phyloP scores from a whole-genome alignment of 768 basidiomycete genomes.

The Lyophyllum shimeji region DNA sequence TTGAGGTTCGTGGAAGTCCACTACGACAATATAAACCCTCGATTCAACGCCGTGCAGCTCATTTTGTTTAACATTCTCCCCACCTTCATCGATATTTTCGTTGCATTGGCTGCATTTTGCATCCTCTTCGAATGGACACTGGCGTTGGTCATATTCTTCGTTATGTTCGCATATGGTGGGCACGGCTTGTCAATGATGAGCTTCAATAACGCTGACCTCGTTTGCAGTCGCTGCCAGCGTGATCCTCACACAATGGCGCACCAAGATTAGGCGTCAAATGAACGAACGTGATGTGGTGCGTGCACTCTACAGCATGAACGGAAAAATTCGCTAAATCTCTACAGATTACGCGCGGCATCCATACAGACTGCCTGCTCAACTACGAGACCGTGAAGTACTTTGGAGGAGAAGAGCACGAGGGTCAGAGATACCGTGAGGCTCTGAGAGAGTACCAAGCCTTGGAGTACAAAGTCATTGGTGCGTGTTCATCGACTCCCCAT shows the following conservation, averaged over 20 bases:
- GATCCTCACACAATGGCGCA: constrained; percentile 70
- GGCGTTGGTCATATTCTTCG: constrained; percentile 63
- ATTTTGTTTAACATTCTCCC: constrained; percentile 85
- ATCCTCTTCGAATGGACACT: constrained; percentile 65
- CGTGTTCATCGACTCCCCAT: constrained; percentile 21
- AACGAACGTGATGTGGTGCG: constrained; percentile 78
- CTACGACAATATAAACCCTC: neutral
- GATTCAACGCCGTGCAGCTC: constrained; percentile 39
- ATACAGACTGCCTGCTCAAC: constrained; percentile 78
- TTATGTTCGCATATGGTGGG: constrained; percentile 74
- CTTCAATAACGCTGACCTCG: neutral
- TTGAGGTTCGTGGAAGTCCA: constrained; percentile 49
- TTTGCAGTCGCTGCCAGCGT: constrained; percentile 44
- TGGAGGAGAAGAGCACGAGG: constrained; percentile 81
- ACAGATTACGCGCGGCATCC: constrained; percentile 77
- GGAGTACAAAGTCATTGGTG: constrained; percentile 75
- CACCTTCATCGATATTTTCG: constrained; percentile 74
- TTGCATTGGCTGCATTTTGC: constrained; percentile 70
- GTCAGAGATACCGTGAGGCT: constrained; percentile 66
- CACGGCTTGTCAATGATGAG: constrained; percentile 3
- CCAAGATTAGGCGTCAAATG: constrained; percentile 73
- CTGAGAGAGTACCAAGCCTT: constrained; percentile 71
- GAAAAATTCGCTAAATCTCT: neutral
- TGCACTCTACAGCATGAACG: neutral
- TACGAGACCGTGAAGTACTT: constrained; percentile 91